Evolutionary conservation across 2,329 filamentous ascomycete species (phyloP), one percentile per base, ranked within the genome.

Genomic region (Penicillium sumatraense): DNA sequence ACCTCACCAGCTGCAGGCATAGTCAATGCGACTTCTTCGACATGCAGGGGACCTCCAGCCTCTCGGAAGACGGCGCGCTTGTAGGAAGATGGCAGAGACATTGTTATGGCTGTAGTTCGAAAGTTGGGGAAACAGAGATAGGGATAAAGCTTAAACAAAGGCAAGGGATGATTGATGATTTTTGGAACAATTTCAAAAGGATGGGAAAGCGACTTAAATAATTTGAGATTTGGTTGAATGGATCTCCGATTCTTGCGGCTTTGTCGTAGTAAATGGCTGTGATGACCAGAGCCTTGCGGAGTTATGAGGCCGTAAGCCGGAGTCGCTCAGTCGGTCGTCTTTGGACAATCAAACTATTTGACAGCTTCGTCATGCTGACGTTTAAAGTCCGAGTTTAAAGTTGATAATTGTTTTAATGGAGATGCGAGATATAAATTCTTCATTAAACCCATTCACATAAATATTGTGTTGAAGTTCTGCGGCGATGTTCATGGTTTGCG

Each of bases 1-100:
- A 92, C 75, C 64, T 90, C 79, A 16, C 82, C 81, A 0, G 78
- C 68, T 6, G 79, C 73, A 1, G 88, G 87, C 29, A 77, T 68
- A 55, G 81, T 78, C 36, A 91, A 78, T 16, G 81, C 77, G 3
- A 87, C 66, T 3, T 90, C 83, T 60, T 85, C 81, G 59, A 91
- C 75, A 2, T 74, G 74, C 60, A 89, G 78, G 0, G 84, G 80
- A 2, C 72, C 74, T 53, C 81, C 79, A 23, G 75, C 69, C 54
- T 80, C 77, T 52, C 83, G 80, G 62, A 90, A 75, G 53, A 88
- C 78, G 46, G 85, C 86, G 3, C 85, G 87, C 69, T 86, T 88
- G 80, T 83, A 90, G 9, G 85, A 86, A 62, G 86, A 83, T 7
- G 89, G 89, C 9, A 88, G 78, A 41, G 36, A 36, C 51, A 58